Conservation (phyloP, 2,329 filamentous ascomycete genomes). For the Grosmannia penicillata region DNA sequence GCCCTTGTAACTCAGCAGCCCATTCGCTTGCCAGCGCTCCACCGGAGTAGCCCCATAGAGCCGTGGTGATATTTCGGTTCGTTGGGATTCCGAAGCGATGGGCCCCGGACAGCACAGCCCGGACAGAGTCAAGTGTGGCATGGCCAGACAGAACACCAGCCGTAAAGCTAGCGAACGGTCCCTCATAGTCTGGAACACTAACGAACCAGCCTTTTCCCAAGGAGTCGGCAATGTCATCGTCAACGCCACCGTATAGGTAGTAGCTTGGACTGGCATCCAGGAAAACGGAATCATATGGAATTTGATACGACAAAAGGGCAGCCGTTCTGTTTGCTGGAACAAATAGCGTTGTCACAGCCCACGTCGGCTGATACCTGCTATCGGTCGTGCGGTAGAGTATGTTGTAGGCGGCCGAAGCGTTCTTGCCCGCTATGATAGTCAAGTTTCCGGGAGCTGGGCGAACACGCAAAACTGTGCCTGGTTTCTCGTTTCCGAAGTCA, state of each 20-base stretch:
- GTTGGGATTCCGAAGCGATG: conserved; percentile 9
- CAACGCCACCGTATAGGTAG: conserved; percentile 10
- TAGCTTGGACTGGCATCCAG: conserved; percentile 24
- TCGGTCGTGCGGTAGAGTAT: conserved; percentile 24
- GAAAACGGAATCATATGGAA: conserved; percentile 22
- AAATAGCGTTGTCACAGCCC: conserved; percentile 24
- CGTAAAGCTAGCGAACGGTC: conserved; percentile 25
- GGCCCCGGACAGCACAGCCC: conserved; percentile 20
- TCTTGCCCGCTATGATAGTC: conserved; percentile 8
- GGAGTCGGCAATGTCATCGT: conserved; percentile 17
- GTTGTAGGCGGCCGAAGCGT: conserved; percentile 16
- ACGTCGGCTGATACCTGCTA: conserved; percentile 18
- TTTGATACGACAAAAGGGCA: conserved; percentile 25
- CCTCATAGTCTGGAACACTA: conserved; percentile 28
- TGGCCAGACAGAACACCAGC: conserved; percentile 26
- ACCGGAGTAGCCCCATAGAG: conserved; percentile 39
- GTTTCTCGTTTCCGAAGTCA: conserved; percentile 13
- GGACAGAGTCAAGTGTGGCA: conserved; percentile 25
- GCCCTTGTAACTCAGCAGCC: conserved; percentile 30
- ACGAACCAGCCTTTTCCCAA: conserved; percentile 29
- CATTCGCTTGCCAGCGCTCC: conserved; percentile 33
- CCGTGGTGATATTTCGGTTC: conserved; percentile 3
- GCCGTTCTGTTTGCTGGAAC: conserved; percentile 11
- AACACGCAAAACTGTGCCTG: conserved; percentile 17
- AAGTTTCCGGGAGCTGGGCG: conserved; percentile 16